Evolutionary conservation across 192 early-diverging fungal genomes (phyloP).

Genomic region (Linnemannia hyalina): DNA sequence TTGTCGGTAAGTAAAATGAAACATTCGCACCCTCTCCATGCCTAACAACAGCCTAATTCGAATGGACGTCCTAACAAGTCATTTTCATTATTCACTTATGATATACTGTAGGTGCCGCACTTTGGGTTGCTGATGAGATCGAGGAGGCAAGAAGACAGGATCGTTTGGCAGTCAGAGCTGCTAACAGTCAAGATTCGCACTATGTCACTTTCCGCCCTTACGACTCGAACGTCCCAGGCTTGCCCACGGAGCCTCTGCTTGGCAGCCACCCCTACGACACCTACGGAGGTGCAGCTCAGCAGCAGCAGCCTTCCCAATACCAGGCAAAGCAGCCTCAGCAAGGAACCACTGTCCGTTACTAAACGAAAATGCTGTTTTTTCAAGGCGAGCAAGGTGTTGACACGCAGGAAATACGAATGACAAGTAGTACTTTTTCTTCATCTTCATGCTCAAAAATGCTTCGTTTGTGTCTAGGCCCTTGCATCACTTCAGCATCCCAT

Average conservation of each 20-base stretch:
- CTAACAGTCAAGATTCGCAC: conserved; percentile 30
- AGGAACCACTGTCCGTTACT: not conserved
- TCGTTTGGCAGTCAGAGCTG: conserved; percentile 35
- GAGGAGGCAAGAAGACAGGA: conserved; percentile 56
- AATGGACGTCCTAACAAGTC: not conserved
- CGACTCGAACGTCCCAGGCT: conserved; percentile 27
- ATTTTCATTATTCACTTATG: not conserved
- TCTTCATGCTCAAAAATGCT: not conserved
- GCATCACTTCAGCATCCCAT: not conserved
- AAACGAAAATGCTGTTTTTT: not conserved
- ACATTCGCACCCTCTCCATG: not conserved
- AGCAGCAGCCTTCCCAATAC: conserved; percentile 4
- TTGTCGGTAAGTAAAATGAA: conserved; percentile 58
- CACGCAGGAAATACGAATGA: not conserved
- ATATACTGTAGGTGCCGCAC: conserved; percentile 30
- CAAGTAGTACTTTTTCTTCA: not conserved
- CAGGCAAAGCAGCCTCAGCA: conserved; percentile 15
- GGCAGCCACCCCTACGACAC: conserved; percentile 23
- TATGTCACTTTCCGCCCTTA: conserved; percentile 55
- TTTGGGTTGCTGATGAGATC: conserved; percentile 75
- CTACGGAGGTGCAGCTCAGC: conserved; percentile 8
- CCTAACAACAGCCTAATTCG: not conserved
- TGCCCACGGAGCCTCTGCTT: conserved; percentile 41
- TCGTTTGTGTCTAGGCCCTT: not conserved
- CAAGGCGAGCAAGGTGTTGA: not conserved